Conservation (phyloP, 495 filamentous ascomycete genomes). For the Pseudomonodictys pantanalensis region DNA sequence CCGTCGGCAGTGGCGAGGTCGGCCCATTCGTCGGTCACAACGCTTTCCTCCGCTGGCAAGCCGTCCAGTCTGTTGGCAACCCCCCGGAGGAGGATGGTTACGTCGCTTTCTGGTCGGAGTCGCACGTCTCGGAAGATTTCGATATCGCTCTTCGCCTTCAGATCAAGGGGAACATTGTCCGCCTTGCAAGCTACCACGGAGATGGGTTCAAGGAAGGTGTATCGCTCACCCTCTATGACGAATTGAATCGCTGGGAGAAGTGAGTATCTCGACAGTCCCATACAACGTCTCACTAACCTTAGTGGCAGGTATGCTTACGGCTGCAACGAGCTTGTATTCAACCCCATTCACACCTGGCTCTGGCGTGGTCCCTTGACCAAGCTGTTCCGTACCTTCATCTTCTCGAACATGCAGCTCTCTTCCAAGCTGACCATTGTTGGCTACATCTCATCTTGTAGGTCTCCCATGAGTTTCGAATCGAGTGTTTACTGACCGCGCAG, state of each 20-base stretch:
- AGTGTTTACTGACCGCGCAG: background rate
- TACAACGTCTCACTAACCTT: background rate
- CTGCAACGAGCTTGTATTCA: slow-evolving; percentile 46
- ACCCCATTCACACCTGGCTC: slow-evolving; percentile 60
- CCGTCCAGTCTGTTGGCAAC: slow-evolving; percentile 32
- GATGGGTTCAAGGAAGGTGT: slow-evolving; percentile 50
- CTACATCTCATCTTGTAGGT: slow-evolving; percentile 68
- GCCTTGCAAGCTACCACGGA: slow-evolving; percentile 44
- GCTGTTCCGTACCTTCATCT: slow-evolving; percentile 70
- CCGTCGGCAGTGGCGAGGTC: slow-evolving; percentile 44
- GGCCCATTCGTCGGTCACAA: slow-evolving; percentile 44
- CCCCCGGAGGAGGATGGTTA: slow-evolving; percentile 35
- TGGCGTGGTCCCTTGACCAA: slow-evolving; percentile 66
- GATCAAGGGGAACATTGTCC: slow-evolving; percentile 43
- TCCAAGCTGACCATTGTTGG: slow-evolving; percentile 78
- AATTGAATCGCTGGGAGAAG: slow-evolving; percentile 49
- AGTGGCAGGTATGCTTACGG: slow-evolving; percentile 39
- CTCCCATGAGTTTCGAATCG: too few species aligned
- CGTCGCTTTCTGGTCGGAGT: slow-evolving; percentile 47
- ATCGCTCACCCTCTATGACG: slow-evolving; percentile 49
- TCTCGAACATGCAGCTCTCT: slow-evolving; percentile 71
- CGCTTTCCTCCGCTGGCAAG: slow-evolving; percentile 40
- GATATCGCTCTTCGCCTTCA: slow-evolving; percentile 47
- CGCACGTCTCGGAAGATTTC: slow-evolving; percentile 47
- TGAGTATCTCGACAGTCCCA: background rate